phyloP scores from a whole-genome alignment of 2,329 filamentous ascomycete species.

The Aspergillus jensenii region DNA sequence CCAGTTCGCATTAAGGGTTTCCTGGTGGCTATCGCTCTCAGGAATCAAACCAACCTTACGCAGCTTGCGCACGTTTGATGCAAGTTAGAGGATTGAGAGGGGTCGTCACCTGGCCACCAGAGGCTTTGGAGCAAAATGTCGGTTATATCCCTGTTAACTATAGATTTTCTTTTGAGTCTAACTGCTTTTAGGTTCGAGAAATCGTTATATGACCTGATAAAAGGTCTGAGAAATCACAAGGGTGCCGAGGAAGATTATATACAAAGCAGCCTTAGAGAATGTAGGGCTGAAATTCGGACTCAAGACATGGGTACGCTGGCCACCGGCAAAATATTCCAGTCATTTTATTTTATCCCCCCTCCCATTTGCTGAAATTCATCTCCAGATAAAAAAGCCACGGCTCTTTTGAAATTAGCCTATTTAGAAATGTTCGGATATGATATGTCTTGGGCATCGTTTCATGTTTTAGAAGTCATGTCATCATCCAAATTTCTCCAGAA shows the following conservation, averaged over 20 bases:
- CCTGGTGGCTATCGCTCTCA: too few relatives aligned
- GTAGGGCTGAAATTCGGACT: conserved; percentile 84
- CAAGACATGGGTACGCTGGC: conserved; percentile 77
- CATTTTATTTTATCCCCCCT: too few relatives aligned
- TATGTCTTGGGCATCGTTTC: conserved; percentile 99
- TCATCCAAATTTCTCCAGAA: conserved; percentile 94
- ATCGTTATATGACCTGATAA: conserved; percentile 97
- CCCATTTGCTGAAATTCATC: conserved; percentile 8
- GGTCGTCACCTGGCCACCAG: too few relatives aligned
- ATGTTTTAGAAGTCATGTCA: conserved; percentile 98
- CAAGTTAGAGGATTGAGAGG: too few relatives aligned
- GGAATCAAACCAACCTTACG: too few relatives aligned
- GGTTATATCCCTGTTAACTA: background rate
- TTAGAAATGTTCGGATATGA: conserved; percentile 99
- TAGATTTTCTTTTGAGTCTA: background rate
- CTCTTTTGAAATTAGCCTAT: conserved; percentile 92
- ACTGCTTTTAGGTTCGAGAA: conserved; percentile 87
- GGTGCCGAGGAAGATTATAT: conserved; percentile 95
- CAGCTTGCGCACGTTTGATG: too few relatives aligned
- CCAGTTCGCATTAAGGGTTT: too few relatives aligned
- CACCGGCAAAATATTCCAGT: too few relatives aligned
- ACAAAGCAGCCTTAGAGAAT: conserved; percentile 90
- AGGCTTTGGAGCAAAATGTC: conserved; percentile 12
- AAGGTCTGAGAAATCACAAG: conserved; percentile 92
- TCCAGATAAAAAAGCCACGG: conserved; percentile 89